Percentiles rank a stretch among this genome's conserved stretches.
Evolutionary conservation across 345 rosid species (phyloP).

Genomic region (Arabidopsis suecica): DNA sequence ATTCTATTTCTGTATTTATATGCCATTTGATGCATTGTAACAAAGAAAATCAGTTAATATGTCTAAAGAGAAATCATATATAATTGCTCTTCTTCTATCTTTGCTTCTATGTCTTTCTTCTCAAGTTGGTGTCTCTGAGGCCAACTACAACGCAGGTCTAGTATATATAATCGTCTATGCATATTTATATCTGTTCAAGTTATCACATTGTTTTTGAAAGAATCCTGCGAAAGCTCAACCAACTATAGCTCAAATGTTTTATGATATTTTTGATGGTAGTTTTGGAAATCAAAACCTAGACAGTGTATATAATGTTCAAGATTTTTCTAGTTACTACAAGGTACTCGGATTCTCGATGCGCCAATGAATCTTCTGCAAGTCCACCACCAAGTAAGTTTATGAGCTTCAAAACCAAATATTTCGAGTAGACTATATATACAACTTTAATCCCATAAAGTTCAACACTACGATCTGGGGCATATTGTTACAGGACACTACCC

Average conservation of each 20-base stretch:
- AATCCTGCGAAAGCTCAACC: no score
- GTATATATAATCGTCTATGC: background rate
- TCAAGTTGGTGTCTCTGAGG: conserved; percentile 17
- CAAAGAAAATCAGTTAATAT: background rate
- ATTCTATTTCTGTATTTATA: background rate
- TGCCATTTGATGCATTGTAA: background rate
- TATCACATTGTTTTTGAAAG: no score
- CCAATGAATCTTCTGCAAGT: background rate
- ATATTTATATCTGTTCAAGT: background rate
- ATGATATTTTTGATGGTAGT: no score
- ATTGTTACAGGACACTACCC: no score
- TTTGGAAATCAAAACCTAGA: no score
- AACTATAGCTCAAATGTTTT: no score
- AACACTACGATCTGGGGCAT: no score
- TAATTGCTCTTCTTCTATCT: conserved; percentile 12
- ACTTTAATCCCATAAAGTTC: no score
- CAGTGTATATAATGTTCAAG: background rate
- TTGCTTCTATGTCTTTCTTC: conserved; percentile 23
- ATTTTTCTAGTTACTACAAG: background rate
- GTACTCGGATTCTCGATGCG: background rate
- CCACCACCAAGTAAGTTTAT: conserved; percentile 3
- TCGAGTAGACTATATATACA: background rate
- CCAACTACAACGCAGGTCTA: conserved; percentile 5
- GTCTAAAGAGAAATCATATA: conserved; percentile 21
- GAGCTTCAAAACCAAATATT: background rate